Evolutionary conservation across 2,329 filamentous ascomycete species (phyloP).

Genomic region (Cephalotrichum gorgonifer): DNA sequence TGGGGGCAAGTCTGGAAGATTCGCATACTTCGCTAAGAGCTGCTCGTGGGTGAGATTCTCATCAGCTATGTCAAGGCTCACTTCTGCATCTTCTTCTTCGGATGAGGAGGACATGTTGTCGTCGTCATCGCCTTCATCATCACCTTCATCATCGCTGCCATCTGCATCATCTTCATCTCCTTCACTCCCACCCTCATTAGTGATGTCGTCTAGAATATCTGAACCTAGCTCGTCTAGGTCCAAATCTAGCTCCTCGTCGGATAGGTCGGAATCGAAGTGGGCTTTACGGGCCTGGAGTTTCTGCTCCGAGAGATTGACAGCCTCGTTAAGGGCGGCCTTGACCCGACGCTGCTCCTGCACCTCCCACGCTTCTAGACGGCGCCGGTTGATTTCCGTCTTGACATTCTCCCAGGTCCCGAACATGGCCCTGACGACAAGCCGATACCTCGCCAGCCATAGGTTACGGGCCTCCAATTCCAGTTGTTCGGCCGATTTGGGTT

Average conservation of each 20-base stretch:
- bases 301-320: slow-evolving; percentile 60
- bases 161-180: slow-evolving; percentile 16
- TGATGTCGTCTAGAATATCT: slow-evolving; percentile 13
- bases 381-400: slow-evolving; percentile 48
- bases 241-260: slow-evolving; percentile 33
- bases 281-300: slow-evolving; percentile 53
- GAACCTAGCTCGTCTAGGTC: slow-evolving; percentile 22
- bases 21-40: slow-evolving; percentile 57
- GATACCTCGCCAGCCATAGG: slow-evolving; percentile 58
- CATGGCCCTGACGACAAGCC: slow-evolving; percentile 52
- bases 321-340: slow-evolving; percentile 62
- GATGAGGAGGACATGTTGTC: slow-evolving; percentile 49
- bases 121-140: slow-evolving; percentile 28
- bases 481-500: slow-evolving; percentile 70
- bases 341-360: slow-evolving; percentile 53
- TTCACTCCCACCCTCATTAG: slow-evolving; percentile 9
- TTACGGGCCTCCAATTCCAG: slow-evolving; percentile 68
- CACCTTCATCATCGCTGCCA: slow-evolving; percentile 26
- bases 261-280: slow-evolving; percentile 42
- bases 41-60: slow-evolving; percentile 61
- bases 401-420: slow-evolving; percentile 56
- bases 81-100: slow-evolving; percentile 52
- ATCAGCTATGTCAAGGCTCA: slow-evolving; percentile 45
- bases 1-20: slow-evolving; percentile 34
- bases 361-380: slow-evolving; percentile 51